Base-by-base conservation (phyloP, 495 filamentous ascomycete species). In the Xylaria nigripes region DNA sequence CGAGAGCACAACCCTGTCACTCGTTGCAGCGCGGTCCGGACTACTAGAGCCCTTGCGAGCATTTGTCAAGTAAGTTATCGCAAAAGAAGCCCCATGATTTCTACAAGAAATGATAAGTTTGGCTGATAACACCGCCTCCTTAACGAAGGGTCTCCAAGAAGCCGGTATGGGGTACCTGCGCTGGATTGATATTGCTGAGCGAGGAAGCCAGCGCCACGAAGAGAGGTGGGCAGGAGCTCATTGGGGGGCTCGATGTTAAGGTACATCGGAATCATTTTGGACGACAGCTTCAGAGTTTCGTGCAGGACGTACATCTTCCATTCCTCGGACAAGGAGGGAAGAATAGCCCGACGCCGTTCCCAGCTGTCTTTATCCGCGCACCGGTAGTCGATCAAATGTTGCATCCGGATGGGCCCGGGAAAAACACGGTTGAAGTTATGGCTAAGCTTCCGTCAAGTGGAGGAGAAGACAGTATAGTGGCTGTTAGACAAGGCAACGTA, bases 241-340 rank as follows among this genome's bases (percentile, higher is more conserved):
- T 98, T 41, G 93, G 93, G 1, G 93, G 93, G 10, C 76, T 98
- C 23, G 86, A 91, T 63, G 91, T 98, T 27, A 78, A 87, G 44
- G 90, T 98, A 46, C 87, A 92, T 62, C 75, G 93, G n/a, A 98
- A 98, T 63, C 87, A 95, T 68, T 98, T 96, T 65, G 93, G 93
- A 19, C 80, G 94, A 45, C 93, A 98, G 70, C 81, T 86, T 23
- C 90, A 98, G 71, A 95, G 89, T 61, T 98, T 98, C 67, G 83
- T 91, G 61, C 82, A 84, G 2, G 80, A 86, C 34, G 62, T 97
- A 22, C 72, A 84, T 27, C 70, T 98, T 41, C 81, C 82, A 0
- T 96, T 96, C 65, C 73, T 96, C 13, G 54, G 58, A 25, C 66
- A 67, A 0, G 72, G 72, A 3, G 52, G 56, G 21, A 54, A 51